Base-by-base conservation (phyloP, 148 eudicot species). In the Hydrangea macrophylla region DNA sequence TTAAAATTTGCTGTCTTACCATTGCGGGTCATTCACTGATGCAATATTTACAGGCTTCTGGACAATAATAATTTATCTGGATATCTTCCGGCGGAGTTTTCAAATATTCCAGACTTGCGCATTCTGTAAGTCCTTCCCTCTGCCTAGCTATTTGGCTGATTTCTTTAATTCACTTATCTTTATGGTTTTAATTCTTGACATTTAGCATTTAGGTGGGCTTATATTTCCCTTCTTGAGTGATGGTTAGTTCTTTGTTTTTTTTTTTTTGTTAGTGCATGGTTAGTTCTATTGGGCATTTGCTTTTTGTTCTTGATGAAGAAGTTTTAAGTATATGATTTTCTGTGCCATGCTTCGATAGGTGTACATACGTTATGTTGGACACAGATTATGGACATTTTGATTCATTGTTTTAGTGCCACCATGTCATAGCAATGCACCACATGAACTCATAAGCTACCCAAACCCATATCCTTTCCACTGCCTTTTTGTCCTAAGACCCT, bases 11-110 rank as follows among this genome's bases (percentile, higher is more conserved):
- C 7, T 55, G 67, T 35, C 40, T 28, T 54, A 20, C 68, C 31
- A 23, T 76, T 70, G 73, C 26, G 58, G 57, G 57, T 60, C 58
- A 65, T 25, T 60, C 32, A 37, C 17, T 54, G 65, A 32, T 9
- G 11, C 12, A 27, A 42, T 65, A 53, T 73, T 58, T 66, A 70
- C 84, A 92, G 98, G 83, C 88, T 90, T 51, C 44, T 92, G 80
- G 98, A 92, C 73, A 92, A 86, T 77, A 92, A 92, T 73, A 76
- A 87, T 55, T 64, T 92, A 68, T 79, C 92, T 59, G 98, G 98
- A 27, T 73, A 75, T 69, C 90, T 92, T 68, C 98, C 98, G 33
- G 68, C 86, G 24, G 90, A 82, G 75, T 72, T 79, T 36, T 83
- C 90, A 13, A 63, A 65, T 27, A 61, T 87, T 70, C 68, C 79